Evolutionary conservation across 768 basidiomycete species (phyloP).

Genomic region (Pleurotus ostreatus): DNA sequence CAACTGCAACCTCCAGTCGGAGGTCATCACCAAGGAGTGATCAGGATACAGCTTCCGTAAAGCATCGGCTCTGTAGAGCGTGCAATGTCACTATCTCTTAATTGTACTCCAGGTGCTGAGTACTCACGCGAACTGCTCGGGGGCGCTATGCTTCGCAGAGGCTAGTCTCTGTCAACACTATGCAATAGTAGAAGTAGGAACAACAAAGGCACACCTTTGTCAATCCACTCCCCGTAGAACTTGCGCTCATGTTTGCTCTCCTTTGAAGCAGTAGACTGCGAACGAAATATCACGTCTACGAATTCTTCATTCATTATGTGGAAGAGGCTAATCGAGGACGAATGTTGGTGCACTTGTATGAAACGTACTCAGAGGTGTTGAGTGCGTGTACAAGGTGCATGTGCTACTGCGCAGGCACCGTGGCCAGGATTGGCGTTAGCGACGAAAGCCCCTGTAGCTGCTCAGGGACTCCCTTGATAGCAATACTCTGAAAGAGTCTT

Average conservation of each 20-base stretch:
- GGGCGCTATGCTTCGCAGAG: constrained; percentile 46
- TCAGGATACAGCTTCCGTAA: constrained; percentile 59
- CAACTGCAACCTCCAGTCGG: constrained; percentile 41
- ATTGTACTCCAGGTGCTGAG: no score
- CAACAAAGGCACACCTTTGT: constrained; percentile 35
- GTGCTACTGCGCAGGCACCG: no score
- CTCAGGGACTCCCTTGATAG: no score
- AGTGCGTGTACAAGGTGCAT: no score
- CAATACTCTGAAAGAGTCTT: no score
- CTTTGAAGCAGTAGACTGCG: background rate
- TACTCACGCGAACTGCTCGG: constrained; percentile 42
- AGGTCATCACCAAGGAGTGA: constrained; percentile 53
- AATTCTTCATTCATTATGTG: background rate
- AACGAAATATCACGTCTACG: background rate
- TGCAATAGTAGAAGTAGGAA: background rate
- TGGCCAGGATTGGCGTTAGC: no score
- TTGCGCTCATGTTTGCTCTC: background rate
- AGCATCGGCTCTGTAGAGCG: constrained; percentile 32
- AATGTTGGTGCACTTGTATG: no score
- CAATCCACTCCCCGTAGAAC: constrained; percentile 50
- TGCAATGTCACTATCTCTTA: background rate
- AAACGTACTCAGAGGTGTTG: no score
- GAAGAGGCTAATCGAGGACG: no score
- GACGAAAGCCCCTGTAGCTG: no score
- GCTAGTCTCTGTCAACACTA: constrained; percentile 27